phyloP scores from a whole-genome alignment of 179 eudicot genomes.

The Dionaea muscipula region DNA sequence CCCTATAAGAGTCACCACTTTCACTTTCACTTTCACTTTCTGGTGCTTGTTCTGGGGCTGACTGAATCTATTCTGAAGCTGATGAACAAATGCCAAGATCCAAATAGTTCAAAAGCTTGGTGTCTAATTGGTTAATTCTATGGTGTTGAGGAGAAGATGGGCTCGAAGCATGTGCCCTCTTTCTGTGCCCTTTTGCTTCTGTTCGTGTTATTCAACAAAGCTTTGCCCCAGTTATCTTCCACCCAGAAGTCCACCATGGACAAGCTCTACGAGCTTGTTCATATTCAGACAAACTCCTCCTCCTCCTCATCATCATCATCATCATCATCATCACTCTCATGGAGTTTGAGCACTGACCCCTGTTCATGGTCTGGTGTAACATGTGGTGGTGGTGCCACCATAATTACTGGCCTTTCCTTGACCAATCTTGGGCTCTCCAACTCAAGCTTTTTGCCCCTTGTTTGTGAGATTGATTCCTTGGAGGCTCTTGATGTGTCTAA shows the following conservation, averaged over 20 bases:
- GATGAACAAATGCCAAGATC: too few species aligned
- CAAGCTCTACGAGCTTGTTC: constrained; percentile 26
- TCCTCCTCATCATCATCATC: constrained; percentile 6
- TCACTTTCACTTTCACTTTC: too few species aligned
- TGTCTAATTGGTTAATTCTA: too few species aligned
- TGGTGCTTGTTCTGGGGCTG: too few species aligned
- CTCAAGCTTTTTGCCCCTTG: constrained; percentile 23
- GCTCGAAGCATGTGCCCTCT: background rate
- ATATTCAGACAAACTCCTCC: constrained; percentile 18
- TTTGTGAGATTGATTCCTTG: constrained; percentile 43
- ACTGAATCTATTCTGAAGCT: too few species aligned
- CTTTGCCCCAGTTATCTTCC: constrained; percentile 26
- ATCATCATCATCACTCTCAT: constrained; percentile 11
- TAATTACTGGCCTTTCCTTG: constrained; percentile 31
- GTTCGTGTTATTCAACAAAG: constrained; percentile 20
- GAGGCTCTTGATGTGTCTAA: constrained; percentile 53
- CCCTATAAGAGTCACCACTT: too few species aligned
- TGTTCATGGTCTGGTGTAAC: constrained; percentile 64
- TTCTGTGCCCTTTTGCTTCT: constrained; percentile 3
- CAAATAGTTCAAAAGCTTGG: too few species aligned
- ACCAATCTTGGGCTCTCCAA: constrained; percentile 23
- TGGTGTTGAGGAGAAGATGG: background rate
- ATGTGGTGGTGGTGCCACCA: constrained; percentile 25
- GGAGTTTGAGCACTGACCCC: constrained; percentile 39
- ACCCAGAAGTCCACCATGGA: constrained; percentile 36